phyloP scores from a whole-genome alignment of 139 green algal species.

The Auxenochlorella protothecoides region DNA sequence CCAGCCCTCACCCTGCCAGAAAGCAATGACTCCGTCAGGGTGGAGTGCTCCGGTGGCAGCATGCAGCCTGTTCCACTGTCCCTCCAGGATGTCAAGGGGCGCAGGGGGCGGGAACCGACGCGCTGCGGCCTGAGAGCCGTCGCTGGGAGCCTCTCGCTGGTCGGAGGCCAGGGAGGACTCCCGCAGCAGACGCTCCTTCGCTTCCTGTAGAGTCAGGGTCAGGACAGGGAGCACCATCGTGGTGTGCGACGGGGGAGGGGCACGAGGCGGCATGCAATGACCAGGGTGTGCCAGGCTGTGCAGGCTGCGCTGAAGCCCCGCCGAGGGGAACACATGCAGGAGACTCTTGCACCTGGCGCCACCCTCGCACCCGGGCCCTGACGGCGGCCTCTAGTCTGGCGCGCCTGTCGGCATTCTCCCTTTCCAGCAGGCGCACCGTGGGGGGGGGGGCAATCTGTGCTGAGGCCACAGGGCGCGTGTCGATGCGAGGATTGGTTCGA shows the following conservation, averaged over 20 bases:
- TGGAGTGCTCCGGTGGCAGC: slow-evolving; percentile 55
- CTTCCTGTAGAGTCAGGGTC: not conserved
- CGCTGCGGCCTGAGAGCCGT: not conserved
- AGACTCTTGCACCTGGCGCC: no score
- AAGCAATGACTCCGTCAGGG: slow-evolving; percentile 59
- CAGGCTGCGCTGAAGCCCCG: no score
- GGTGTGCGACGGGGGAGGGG: not conserved
- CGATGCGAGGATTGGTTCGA: no score
- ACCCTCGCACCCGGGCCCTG: slow-evolving; percentile 1
- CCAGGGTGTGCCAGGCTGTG: no score
- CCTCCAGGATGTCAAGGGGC: slow-evolving; percentile 72
- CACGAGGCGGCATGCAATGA: no score
- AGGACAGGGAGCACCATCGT: slow-evolving; percentile 20
- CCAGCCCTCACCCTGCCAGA: slow-evolving; percentile 51
- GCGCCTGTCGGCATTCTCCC: slow-evolving; percentile 52
- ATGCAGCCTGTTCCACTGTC: slow-evolving; percentile 62
- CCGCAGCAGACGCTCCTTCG: slow-evolving; percentile 3
- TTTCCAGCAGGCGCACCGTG: slow-evolving; percentile 60
- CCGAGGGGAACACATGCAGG: no score
- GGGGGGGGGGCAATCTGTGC: not conserved
- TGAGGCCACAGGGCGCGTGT: not conserved
- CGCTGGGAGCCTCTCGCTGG: no score
- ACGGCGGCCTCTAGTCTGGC: slow-evolving; percentile 36
- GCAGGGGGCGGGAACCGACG: slow-evolving; percentile 33
- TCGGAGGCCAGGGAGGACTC: not conserved